Conservation (phyloP, 2,329 filamentous ascomycete genomes). For the Corinectria fuckeliana region DNA sequence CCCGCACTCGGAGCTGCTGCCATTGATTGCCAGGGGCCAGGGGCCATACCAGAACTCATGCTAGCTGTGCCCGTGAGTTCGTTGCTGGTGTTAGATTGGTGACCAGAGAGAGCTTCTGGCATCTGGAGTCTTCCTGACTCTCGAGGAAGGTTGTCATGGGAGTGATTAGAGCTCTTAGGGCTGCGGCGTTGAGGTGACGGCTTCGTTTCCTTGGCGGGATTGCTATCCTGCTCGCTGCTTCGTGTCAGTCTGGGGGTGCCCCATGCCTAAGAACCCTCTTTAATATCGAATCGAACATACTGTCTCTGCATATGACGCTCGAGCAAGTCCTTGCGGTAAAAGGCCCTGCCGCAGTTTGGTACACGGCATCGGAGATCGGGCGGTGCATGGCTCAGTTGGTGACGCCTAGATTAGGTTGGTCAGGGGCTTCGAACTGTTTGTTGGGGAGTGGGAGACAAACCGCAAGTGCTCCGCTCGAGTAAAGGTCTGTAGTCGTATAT, state of each 20-base stretch:
- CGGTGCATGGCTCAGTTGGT: constrained; percentile 65
- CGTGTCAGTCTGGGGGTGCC: constrained; percentile 22
- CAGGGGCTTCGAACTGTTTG: constrained; percentile 25
- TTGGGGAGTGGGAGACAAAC: constrained; percentile 44
- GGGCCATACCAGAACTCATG: constrained; percentile 25
- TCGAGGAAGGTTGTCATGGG: constrained; percentile 20
- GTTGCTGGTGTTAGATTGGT: constrained; percentile 17
- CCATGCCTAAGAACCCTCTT: not conserved
- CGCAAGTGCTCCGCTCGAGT: constrained; percentile 68
- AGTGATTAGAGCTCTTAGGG: constrained; percentile 26
- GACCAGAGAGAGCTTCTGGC: constrained; percentile 20
- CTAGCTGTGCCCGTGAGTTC: constrained; percentile 11
- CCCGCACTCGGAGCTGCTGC: constrained; percentile 12
- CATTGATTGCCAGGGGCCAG: constrained; percentile 34
- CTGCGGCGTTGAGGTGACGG: constrained; percentile 17
- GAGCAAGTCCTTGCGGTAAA: constrained; percentile 65
- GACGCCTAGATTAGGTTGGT: constrained; percentile 53
- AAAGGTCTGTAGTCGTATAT: constrained; percentile 56
- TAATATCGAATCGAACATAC: constrained; percentile 37
- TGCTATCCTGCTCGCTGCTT: constrained; percentile 31
- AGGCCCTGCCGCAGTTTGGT: constrained; percentile 62
- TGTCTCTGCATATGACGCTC: constrained; percentile 59
- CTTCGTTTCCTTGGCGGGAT: constrained; percentile 5
- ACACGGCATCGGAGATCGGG: constrained; percentile 59
- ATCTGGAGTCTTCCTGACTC: constrained; percentile 28